Evolutionary conservation across 805 yeast genomes (phyloP).

Genomic region (Metschnikowia gelsemii): DNA sequence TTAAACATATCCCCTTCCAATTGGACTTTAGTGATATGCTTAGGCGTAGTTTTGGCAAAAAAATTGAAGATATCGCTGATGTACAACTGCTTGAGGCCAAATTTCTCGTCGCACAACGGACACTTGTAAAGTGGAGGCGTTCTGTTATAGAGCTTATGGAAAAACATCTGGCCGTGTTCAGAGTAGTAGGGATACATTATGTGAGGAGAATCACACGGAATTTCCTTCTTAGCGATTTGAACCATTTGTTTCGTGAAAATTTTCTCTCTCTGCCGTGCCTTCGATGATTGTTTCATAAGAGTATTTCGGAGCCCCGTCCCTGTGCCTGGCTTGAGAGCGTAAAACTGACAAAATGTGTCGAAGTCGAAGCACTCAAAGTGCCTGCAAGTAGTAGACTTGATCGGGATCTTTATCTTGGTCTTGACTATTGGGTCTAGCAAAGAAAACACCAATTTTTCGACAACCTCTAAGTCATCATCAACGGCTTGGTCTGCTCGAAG

Average conservation of each 20-base stretch:
- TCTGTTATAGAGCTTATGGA: conserved; percentile 16
- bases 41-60: conserved; percentile 41
- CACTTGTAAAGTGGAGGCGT: conserved; percentile 36
- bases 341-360: conserved; percentile 40
- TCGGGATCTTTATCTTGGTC: conserved; percentile 39
- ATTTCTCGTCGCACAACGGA: conserved; percentile 40
- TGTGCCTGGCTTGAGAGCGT: conserved; percentile 33
- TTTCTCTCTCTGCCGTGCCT: conserved; percentile 18
- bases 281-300: conserved; percentile 28
- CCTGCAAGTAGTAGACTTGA: conserved; percentile 36
- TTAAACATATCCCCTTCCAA: conserved; percentile 36
- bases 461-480: conserved; percentile 33
- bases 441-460: conserved; percentile 38
- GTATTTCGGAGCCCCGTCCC: conserved; percentile 25
- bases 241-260: conserved; percentile 18
- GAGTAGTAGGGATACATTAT: conserved; percentile 19
- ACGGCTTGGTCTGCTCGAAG: conserved; percentile 19
- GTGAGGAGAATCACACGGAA: conserved; percentile 13
- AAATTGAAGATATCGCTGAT: conserved; percentile 42
- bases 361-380: conserved; percentile 48
- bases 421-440: conserved; percentile 42
- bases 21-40: conserved; percentile 34
- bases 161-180: conserved; percentile 23
- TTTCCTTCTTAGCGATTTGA: conserved; percentile 12
- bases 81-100: conserved; percentile 33